Evolutionary conservation across 495 filamentous ascomycete genomes (phyloP).

Genomic region (Tuber calosporum): DNA sequence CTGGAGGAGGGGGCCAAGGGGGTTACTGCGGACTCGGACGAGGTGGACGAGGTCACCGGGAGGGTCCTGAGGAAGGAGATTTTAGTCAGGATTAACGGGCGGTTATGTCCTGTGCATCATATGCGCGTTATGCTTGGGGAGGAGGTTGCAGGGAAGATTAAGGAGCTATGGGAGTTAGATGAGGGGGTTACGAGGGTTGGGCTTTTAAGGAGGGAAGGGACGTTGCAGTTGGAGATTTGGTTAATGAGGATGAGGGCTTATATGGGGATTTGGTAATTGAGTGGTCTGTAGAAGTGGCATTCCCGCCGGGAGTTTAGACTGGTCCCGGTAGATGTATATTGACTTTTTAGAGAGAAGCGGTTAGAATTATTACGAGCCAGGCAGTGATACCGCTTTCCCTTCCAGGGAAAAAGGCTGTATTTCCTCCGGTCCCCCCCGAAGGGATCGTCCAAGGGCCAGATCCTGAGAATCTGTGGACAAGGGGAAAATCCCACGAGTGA

Average conservation of each 20-base stretch:
- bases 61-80: slow-evolving; percentile 1
- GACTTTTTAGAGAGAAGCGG: not conserved
- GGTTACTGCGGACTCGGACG: not conserved
- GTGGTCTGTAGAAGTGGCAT: not conserved
- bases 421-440: not conserved
- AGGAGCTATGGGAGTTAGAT: slow-evolving; percentile 22
- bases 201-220: slow-evolving; percentile 28
- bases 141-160: slow-evolving; percentile 23
- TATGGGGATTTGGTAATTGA: slow-evolving; percentile 28
- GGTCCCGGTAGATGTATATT: not conserved
- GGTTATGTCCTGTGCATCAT: slow-evolving; percentile 32
- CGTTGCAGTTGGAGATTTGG: slow-evolving; percentile 34
- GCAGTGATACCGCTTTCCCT: not conserved
- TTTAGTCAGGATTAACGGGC: slow-evolving; percentile 25
- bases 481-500: not conserved
- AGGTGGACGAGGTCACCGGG: slow-evolving; percentile 5
- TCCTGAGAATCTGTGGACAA: not conserved
- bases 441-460: not conserved
- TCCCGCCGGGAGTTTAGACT: not conserved
- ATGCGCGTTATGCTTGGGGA: slow-evolving; percentile 33
- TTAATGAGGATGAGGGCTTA: slow-evolving; percentile 39
- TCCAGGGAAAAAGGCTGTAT: not conserved
- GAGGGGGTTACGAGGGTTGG: slow-evolving; percentile 21
- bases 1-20: slow-evolving; percentile 5
- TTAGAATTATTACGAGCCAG: not conserved